Evolutionary conservation across 768 basidiomycete species (phyloP).

Genomic region (Hypholoma fasciculare): DNA sequence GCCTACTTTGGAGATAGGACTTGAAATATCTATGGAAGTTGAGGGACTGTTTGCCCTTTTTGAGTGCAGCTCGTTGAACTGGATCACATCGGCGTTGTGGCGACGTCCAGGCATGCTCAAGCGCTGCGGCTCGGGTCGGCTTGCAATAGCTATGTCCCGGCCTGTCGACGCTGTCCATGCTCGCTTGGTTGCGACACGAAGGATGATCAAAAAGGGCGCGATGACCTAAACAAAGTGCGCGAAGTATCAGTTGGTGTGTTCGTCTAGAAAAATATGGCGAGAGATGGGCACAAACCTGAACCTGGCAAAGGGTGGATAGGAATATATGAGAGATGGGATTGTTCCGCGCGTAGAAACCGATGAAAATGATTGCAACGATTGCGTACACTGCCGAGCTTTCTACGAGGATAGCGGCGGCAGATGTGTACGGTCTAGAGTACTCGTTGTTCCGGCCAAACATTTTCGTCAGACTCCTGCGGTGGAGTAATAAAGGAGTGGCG

Average conservation of each 20-base stretch:
- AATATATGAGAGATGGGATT: conserved; percentile 7
- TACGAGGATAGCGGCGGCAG: conserved; percentile 3
- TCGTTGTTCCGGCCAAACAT: background rate
- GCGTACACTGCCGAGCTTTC: conserved; percentile 7
- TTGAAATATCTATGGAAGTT: background rate
- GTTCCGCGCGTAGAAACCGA: conserved; percentile 5
- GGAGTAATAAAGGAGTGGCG: conserved; percentile 7
- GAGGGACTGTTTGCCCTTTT: background rate
- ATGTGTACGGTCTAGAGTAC: conserved; percentile 4
- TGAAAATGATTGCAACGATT: conserved; percentile 1
- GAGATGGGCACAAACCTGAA: background rate
- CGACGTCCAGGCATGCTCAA: background rate
- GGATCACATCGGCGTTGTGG: background rate
- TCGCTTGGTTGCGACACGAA: conserved; percentile 2
- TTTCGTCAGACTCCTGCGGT: conserved; percentile 2
- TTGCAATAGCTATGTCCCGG: background rate
- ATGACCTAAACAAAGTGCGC: background rate
- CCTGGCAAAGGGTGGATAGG: conserved; percentile 5
- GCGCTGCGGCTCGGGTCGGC: background rate
- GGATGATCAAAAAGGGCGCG: conserved; percentile 6
- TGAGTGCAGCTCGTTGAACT: background rate
- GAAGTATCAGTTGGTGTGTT: too few relatives aligned
- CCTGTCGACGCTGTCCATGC: conserved; percentile 5
- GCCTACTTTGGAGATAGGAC: background rate
- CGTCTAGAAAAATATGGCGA: too few relatives aligned